Evolutionary conservation across 2,329 filamentous ascomycete genomes (phyloP).

Genomic region (Clarireedia monteithiana): DNA sequence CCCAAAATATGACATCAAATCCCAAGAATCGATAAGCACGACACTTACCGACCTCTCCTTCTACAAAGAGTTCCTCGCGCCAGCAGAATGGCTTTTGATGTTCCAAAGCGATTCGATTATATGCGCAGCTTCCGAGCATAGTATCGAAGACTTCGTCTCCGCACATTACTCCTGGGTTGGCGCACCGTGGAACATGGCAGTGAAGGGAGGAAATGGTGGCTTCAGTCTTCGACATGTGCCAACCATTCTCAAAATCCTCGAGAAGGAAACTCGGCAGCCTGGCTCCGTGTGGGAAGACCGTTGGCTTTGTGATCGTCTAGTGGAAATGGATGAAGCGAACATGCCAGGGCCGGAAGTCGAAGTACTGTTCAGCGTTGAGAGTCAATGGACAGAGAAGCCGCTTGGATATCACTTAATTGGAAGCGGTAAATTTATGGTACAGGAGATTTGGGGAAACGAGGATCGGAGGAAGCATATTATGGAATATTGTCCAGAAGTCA

Average conservation of each 20-base stretch:
- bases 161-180: constrained; percentile 39
- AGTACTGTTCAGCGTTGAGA: constrained; percentile 39
- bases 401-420: constrained; percentile 49
- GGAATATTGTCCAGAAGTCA: constrained; percentile 48
- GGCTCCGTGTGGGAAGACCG: constrained; percentile 44
- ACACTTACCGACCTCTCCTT: constrained; percentile 43
- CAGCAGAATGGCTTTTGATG: constrained; percentile 45
- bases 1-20: constrained; percentile 40
- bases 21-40: constrained; percentile 40
- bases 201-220: constrained; percentile 26
- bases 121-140: constrained; percentile 42
- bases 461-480: constrained; percentile 39
- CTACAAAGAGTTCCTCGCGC: constrained; percentile 43
- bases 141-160: constrained; percentile 43
- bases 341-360: constrained; percentile 25
- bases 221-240: constrained; percentile 19
- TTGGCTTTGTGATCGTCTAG: constrained; percentile 40
- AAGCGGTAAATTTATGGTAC: constrained; percentile 36
- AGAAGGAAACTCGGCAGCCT: constrained; percentile 34
- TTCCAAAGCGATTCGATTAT: constrained; percentile 48
- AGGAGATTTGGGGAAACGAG: constrained; percentile 38
- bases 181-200: constrained; percentile 23
- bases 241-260: constrained; percentile 18
- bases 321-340: constrained; percentile 25
- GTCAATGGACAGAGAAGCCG: constrained; percentile 37